Evolutionary conservation across 1,284 basidiomycete species (phyloP), one percentile per base, ranked within the genome.

Genomic region (Pseudomicrostroma phylloplanum): DNA sequence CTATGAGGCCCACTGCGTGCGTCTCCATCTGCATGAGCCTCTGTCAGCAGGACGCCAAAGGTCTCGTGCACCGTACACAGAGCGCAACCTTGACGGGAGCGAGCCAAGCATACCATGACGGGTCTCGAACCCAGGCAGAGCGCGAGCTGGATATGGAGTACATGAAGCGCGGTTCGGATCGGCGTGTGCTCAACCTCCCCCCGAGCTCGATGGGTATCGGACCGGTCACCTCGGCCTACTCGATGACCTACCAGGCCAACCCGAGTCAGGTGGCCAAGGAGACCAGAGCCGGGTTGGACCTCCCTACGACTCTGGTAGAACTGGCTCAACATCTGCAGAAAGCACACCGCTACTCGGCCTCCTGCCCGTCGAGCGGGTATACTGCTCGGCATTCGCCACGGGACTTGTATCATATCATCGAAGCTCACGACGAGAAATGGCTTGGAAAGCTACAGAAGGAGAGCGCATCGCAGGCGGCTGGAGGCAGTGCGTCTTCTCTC

Each of bases 381-480:
- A 67, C 63, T 3, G 70, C 71, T 13, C 58, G 69, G 23, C 71
- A 73, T 43, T 68, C 66, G 15, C 71, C 70, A 3, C 58, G 71
- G 21, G 71, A 73, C 48, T 63, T 73, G 4, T 67, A 71, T 56
- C 71, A 71, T 19, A 70, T 70, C 12, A 67, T 73, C 58, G 71
- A 72, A 43, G 56, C 64, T 17, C 70, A 73, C 54, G 71, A 73
- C 55, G 60, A 70, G 21, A 64, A 63, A 15, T 73, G 64, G 60
- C 59, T 73, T 8, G 56, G 56, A 42, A 70, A 69, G 57, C 63
- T 67, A 46, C 60, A 69, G 55, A 64, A 62, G 12, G 61, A 65
- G 23, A 25, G 15, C 8, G 23, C 23, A 9, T 25, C 53, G 30
- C 23, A 36, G 9, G 15, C 23, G 19, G 19, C 21, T 25, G 53